These are phyloP conservation scores for Nicotiana otophora DNA, from an alignment of 257 asterid species.

Conservation along the genomic window DNA sequence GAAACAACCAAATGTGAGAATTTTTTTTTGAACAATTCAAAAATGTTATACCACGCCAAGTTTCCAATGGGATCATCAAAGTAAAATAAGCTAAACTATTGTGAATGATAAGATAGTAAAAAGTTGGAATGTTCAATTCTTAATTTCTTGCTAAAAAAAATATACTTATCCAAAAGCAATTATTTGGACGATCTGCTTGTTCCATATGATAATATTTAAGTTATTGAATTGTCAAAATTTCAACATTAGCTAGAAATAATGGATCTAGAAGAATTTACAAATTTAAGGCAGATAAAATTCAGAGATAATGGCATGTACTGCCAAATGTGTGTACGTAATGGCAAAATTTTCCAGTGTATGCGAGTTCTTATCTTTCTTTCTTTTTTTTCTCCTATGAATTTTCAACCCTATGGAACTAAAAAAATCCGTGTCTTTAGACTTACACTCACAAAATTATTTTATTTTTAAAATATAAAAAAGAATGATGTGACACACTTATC, in stretches of 20 bases:
- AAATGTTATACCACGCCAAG: too few species aligned
- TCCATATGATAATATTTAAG: not conserved
- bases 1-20: too few species aligned
- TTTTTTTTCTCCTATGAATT: too few species aligned
- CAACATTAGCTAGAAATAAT: not conserved
- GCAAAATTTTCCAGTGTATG: not conserved
- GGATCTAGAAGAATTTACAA: not conserved
- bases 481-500: too few species aligned
- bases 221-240: not conserved
- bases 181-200: too few species aligned
- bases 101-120: not conserved
- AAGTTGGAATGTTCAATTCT: not conserved
- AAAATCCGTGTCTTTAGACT: too few species aligned
- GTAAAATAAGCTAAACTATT: not conserved
- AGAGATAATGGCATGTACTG: not conserved
- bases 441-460: too few species aligned
- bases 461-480: too few species aligned
- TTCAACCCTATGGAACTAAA: too few species aligned
- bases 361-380: not conserved
- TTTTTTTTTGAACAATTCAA: too few species aligned
- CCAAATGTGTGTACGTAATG: not conserved
- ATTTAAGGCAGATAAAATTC: not conserved
- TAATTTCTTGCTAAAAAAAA: too few species aligned
- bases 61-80: not conserved
- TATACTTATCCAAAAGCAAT: not conserved